These are phyloP conservation scores for Neonectria punicea DNA, from an alignment of 2,329 filamentous ascomycete species.

Conservation along the genomic window DNA sequence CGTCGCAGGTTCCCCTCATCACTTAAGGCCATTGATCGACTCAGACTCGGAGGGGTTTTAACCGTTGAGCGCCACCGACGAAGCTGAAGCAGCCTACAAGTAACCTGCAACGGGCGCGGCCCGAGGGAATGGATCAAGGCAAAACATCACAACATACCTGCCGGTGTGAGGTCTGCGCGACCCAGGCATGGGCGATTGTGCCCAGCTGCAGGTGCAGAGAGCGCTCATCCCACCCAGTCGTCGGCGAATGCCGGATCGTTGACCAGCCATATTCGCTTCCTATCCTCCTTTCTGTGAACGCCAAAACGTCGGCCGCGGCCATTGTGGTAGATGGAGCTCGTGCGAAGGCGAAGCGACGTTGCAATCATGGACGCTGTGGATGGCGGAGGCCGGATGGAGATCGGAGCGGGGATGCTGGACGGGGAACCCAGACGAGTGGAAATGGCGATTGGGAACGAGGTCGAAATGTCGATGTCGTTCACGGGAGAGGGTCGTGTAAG, in stretches of 20 bases:
- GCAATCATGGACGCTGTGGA: slow-evolving; percentile 64
- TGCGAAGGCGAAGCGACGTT: slow-evolving; percentile 53
- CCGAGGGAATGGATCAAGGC: slow-evolving; percentile 14
- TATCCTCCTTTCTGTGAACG: slow-evolving; percentile 55
- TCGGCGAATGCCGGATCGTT: slow-evolving; percentile 46
- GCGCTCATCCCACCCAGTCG: slow-evolving; percentile 42
- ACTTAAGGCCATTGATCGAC: slow-evolving; percentile 30
- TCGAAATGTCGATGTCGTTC: slow-evolving; percentile 21
- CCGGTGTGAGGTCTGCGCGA: slow-evolving; percentile 37
- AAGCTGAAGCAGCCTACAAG: background rate
- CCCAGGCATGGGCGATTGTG: slow-evolving; percentile 50
- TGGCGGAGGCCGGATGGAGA: slow-evolving; percentile 24
- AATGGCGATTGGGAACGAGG: slow-evolving; percentile 21
- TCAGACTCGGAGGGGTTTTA: slow-evolving; percentile 36
- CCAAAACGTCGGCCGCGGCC: slow-evolving; percentile 63
- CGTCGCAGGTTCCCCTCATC: slow-evolving; percentile 34
- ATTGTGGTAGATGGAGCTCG: slow-evolving; percentile 62
- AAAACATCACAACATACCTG: slow-evolving; percentile 31
- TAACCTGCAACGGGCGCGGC: slow-evolving; percentile 9
- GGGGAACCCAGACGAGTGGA: slow-evolving; percentile 24
- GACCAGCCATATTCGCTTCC: slow-evolving; percentile 53
- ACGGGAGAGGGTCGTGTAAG: slow-evolving; percentile 31
- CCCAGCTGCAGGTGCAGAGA: slow-evolving; percentile 42
- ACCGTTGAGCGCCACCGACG: slow-evolving; percentile 40
- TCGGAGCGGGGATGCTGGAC: slow-evolving; percentile 23